Percentiles rank a stretch among this genome's conserved stretches.
These are phyloP conservation scores for Coemansia sp. DNA, from an alignment of 192 early-diverging fungal species.

Conservation along the genomic window DNA sequence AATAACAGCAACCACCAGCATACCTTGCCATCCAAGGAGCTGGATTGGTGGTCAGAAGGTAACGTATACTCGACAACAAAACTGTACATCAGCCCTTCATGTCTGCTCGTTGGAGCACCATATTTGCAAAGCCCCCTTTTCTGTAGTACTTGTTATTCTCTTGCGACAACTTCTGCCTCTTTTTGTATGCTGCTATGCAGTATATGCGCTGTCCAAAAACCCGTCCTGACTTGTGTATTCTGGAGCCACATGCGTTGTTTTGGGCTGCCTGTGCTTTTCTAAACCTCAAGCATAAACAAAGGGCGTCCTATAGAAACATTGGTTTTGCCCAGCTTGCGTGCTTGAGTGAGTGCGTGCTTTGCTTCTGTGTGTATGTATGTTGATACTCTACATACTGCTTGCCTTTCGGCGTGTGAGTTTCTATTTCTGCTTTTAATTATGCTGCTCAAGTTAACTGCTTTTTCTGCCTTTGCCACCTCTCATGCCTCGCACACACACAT, in stretches of 20 bases:
- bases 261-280: slow-evolving; percentile 3
- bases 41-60: slow-evolving; percentile 59
- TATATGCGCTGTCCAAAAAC: background rate
- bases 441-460: slow-evolving; percentile 15
- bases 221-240: slow-evolving; percentile 3
- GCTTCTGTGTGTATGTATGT: background rate
- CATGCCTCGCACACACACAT: slow-evolving; percentile 6
- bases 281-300: slow-evolving; percentile 5
- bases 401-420: slow-evolving; percentile 7
- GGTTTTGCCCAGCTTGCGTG: background rate
- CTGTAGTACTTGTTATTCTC: background rate
- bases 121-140: slow-evolving; percentile 18
- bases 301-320: slow-evolving; percentile 2
- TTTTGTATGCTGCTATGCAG: background rate
- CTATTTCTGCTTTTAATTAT: slow-evolving; percentile 19
- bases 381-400: background rate
- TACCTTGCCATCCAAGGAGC: slow-evolving; percentile 48
- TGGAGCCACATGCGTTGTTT: slow-evolving; percentile 16
- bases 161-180: background rate
- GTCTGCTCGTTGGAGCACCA: background rate
- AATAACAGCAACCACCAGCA: slow-evolving; percentile 23
- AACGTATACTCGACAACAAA: slow-evolving; percentile 11
- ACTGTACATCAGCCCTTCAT: background rate
- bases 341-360: background rate
- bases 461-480: slow-evolving; percentile 17